phyloP scores from a whole-genome alignment of 345 rosid species.

The Acer negundo region DNA sequence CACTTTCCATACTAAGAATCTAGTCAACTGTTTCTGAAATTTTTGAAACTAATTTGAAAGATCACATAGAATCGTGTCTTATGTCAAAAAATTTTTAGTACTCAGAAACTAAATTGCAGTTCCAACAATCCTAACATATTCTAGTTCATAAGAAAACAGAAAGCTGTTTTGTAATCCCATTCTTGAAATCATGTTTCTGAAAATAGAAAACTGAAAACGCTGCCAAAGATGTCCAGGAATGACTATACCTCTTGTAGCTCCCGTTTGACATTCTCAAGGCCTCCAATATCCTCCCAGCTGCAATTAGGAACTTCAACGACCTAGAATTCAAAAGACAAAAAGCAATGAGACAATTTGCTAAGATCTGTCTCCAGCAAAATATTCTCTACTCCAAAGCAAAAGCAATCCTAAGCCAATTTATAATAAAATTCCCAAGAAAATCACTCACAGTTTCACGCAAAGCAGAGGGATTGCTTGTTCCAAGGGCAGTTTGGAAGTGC shows the following conservation, averaged over 20 bases:
- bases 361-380: neutral
- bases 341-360: slow-evolving; percentile 16
- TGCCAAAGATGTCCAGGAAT: neutral
- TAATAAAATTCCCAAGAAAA: neutral
- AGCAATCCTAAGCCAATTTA: neutral
- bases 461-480: slow-evolving; percentile 71
- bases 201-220: neutral
- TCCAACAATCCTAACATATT: neutral
- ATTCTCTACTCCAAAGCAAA: neutral
- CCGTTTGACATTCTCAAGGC: slow-evolving; percentile 70
- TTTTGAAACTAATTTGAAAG: neutral
- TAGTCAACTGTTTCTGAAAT: neutral
- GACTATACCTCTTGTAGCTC: slow-evolving; percentile 67
- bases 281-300: slow-evolving; percentile 75
- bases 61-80: neutral
- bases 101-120: neutral
- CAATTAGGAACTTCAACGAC: slow-evolving; percentile 76
- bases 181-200: neutral
- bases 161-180: neutral
- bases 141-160: neutral
- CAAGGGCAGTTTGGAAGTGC: slow-evolving; percentile 74
- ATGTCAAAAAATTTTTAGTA: neutral
- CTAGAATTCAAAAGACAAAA: slow-evolving; percentile 24
- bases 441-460: slow-evolving; percentile 66
- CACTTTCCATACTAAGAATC: neutral